Evolutionary conservation across 2,329 filamentous ascomycete species (phyloP), one percentile per base, ranked within the genome.

Genomic region (Cryphonectria nitschkei): DNA sequence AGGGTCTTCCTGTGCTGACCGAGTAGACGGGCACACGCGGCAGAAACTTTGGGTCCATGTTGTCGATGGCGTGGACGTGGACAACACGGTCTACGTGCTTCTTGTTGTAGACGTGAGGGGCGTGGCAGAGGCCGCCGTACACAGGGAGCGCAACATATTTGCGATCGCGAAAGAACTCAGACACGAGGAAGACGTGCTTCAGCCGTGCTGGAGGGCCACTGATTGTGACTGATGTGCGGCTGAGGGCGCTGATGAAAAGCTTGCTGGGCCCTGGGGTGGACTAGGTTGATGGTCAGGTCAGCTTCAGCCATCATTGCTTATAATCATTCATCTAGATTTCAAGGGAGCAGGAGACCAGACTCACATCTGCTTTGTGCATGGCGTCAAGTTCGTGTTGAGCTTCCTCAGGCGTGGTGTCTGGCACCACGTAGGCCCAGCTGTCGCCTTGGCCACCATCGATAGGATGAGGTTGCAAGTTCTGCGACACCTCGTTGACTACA

Each of bases 351-450:
- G 46, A 22, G 19, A 11, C 13, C 1, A 32, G 11, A 61, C 64
- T 67, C 26, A 73, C 71, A 65, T 78, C 75, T 7, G 67, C 71
- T 9, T 73, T 64, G 26, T 81, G 78, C 1, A 80, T 73, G 0
- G 68, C 43, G 67, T 84, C 80, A 1, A 85, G 77, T 73, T 84
- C 81, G 9, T 76, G 68, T 61, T 83, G 82, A 1, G 78, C 81
- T 3, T 77, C 76, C 0, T 74, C 76, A 1, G 75, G 68, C 0
- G 74, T 61, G 0, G 83, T 76, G 56, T 79, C 78, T 3, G 78
- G 76, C 1, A 85, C 71, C 0, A 84, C 81, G 64, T 81, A 82
- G 0, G 83, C 82, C 83, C 83, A 85, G 32, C 75, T 79, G 34
- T 82, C 80, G 0, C 73, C 72, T 0, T 71, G 50, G 3, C 69